Conservation (phyloP, 2,329 filamentous ascomycete genomes). For the Mycosphaerella arachidis region DNA sequence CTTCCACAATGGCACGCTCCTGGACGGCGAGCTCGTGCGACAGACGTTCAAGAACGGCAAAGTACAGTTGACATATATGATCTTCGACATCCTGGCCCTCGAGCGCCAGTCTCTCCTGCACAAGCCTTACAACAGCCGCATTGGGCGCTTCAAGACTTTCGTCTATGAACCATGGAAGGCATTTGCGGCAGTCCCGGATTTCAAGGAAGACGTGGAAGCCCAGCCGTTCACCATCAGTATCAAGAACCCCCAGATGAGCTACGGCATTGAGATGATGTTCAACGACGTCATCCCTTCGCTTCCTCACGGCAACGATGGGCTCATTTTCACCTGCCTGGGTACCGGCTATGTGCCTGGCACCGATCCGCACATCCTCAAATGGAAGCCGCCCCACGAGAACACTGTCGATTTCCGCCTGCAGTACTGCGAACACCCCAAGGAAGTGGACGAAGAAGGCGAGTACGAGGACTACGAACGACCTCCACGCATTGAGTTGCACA, state of each 20-base stretch:
- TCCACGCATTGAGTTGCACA: conserved; percentile 68
- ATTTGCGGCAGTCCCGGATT: conserved; percentile 49
- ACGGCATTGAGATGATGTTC: conserved; percentile 91
- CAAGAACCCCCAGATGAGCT: conserved; percentile 85
- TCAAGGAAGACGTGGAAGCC: conserved; percentile 63
- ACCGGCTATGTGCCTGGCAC: conserved; percentile 86
- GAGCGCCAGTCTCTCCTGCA: conserved; percentile 72
- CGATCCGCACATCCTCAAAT: conserved; percentile 90
- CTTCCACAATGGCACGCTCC: conserved; percentile 75
- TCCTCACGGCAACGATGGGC: conserved; percentile 88
- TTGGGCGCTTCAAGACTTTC: conserved; percentile 68
- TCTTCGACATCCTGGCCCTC: conserved; percentile 87
- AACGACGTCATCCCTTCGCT: conserved; percentile 75
- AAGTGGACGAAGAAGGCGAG: conserved; percentile 65
- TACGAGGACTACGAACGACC: conserved; percentile 73
- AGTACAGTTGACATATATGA: conserved; percentile 73
- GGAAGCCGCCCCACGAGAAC: conserved; percentile 95
- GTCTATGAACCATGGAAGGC: conserved; percentile 24
- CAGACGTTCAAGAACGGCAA: conserved; percentile 65
- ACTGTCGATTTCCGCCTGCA: conserved; percentile 85
- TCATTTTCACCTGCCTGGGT: conserved; percentile 94
- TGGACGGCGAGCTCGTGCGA: conserved; percentile 90
- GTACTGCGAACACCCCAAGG: conserved; percentile 64
- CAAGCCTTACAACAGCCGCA: conserved; percentile 77
- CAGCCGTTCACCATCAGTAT: conserved; percentile 79